Evolutionary conservation across 805 yeast species (phyloP).

Genomic region (Wickerhamomyces bisporus): DNA sequence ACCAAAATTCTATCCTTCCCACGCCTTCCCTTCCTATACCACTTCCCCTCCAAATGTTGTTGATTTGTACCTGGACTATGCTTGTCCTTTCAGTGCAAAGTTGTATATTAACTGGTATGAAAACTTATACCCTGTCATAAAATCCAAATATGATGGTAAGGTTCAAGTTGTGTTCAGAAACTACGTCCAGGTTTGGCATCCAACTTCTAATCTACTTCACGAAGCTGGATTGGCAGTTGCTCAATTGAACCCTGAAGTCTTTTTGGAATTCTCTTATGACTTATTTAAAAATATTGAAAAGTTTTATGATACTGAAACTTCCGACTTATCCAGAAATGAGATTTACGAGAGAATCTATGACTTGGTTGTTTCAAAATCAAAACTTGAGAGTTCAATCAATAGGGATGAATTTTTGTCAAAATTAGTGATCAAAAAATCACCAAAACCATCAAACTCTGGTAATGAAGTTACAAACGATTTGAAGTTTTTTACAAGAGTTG

Average conservation of each 20-base stretch:
- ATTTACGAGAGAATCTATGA: constrained; percentile 49
- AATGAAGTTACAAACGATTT: constrained; percentile 55
- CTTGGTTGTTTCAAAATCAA: constrained; percentile 42
- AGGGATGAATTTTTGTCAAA: constrained; percentile 28
- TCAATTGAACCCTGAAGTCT: constrained; percentile 43
- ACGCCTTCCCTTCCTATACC: constrained; percentile 14
- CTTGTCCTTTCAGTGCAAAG: constrained; percentile 71
- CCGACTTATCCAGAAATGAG: constrained; percentile 48
- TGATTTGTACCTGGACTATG: constrained; percentile 68
- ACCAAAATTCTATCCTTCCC: constrained; percentile 23
- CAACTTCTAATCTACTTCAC: constrained; percentile 59
- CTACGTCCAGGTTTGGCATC: constrained; percentile 91
- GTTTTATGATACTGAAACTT: constrained; percentile 60
- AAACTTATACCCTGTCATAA: constrained; percentile 48
- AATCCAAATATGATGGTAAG: constrained; percentile 39
- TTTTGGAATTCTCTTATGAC: constrained; percentile 52
- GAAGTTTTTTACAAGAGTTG: constrained; percentile 68
- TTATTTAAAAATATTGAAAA: constrained; percentile 50
- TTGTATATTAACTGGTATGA: constrained; percentile 50
- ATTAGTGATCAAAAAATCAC: constrained; percentile 20
- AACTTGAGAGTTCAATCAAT: constrained; percentile 19
- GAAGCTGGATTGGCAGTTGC: constrained; percentile 73
- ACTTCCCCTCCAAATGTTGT: constrained; percentile 32
- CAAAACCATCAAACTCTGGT: constrained; percentile 47
- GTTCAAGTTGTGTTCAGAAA: constrained; percentile 62